Evolutionary conservation across 2,329 filamentous ascomycete genomes (phyloP), one percentile per base, ranked within the genome.

Genomic region (Sclerotinia nivalis): DNA sequence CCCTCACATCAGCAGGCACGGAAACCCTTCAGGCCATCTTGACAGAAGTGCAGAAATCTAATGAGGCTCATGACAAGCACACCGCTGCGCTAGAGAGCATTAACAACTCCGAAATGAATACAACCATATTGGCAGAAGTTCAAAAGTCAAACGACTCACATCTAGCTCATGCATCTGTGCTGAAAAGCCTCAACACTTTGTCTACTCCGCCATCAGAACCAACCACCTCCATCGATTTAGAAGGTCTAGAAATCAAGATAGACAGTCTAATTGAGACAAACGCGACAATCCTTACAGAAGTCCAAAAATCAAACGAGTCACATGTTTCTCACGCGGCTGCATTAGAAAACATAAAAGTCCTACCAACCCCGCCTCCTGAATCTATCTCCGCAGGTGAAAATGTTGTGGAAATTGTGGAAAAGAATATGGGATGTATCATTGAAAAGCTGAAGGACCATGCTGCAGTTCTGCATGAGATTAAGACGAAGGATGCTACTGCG

Each of bases 41-140:
- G 59, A 40, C 66, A 6, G 70, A 75, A 47, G 71, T 77, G 18
- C 61, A 65, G 15, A 65, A 52, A 43, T 65, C 61, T 4, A 65
- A 65, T 4, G 61, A 65, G n/a, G 15, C 20, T 70, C 73, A n/a
- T 65, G 77, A 31, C 75, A 76, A 69, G 70, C 52, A 22, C 71
- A 73, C 20, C 0, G 22, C 60, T 28, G 47, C 60, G 8, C 45
- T 64, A 18, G 45, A 37, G n/a, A 25, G 31, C 15, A 52, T 64
- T 5, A 50, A 70, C 70, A 37, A 64, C 69, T 40, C 66, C n/a
- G 71, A 75, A 54, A 50, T 72, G 58, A 71, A 70, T 69, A 59
- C 66, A 25, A 54, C 60, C 25, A 71, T 73, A 31, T 60, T 73
- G 5, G 69, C 71, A 18, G 72, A 69, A 40, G 58, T 73, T 40